These are phyloP conservation scores for Tephrocybe sp. DNA, from an alignment of 768 basidiomycete species.

Conservation along the genomic window DNA sequence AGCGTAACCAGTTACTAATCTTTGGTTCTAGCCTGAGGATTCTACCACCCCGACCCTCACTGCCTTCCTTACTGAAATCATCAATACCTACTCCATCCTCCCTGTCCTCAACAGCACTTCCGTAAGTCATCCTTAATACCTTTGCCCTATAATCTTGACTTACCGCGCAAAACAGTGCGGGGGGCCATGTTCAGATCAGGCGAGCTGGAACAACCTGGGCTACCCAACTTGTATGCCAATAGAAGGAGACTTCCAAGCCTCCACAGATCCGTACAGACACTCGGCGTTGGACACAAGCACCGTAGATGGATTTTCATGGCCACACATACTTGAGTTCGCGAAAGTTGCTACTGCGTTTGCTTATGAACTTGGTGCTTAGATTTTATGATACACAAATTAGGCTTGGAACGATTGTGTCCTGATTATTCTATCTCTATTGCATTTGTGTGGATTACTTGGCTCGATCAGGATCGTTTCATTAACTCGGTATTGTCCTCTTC, in stretches of 20 bases:
- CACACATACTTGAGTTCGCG: constrained; percentile 61
- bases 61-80: constrained; percentile 37
- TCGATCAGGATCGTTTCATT: too few species aligned
- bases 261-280: constrained; percentile 27
- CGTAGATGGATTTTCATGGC: constrained; percentile 48
- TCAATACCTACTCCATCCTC: constrained; percentile 40
- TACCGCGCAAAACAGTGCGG: constrained; percentile 25
- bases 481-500: too few species aligned
- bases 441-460: too few species aligned
- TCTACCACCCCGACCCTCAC: constrained; percentile 32
- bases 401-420: too few species aligned
- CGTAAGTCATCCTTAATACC: constrained; percentile 25
- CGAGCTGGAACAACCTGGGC: constrained; percentile 59
- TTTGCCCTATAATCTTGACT: neutral
- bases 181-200: constrained; percentile 72
- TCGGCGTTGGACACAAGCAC: constrained; percentile 39
- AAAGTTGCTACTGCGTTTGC: constrained; percentile 34
- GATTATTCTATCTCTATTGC: too few species aligned
- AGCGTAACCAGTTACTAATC: too few species aligned
- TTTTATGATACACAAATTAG: too few species aligned
- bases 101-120: constrained; percentile 37
- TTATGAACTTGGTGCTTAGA: constrained; percentile 11
- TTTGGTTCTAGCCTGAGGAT: constrained; percentile 18
- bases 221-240: constrained; percentile 41
- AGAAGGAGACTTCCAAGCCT: constrained; percentile 22